Evolutionary conservation across 768 basidiomycete genomes (phyloP).

Genomic region (Mycena leptocephala): DNA sequence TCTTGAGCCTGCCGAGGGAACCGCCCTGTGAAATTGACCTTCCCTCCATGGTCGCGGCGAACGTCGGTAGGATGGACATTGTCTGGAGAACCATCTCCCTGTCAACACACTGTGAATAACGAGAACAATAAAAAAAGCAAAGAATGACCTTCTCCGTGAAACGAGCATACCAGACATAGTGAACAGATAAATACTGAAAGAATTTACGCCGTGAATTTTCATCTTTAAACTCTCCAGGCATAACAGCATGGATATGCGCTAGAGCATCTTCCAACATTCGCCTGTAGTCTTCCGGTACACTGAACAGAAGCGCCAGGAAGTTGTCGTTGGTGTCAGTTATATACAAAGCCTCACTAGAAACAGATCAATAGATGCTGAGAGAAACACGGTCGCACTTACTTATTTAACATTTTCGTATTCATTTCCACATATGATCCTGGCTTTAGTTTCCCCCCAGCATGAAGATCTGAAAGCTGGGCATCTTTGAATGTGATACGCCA

Average conservation of each 20-base stretch:
- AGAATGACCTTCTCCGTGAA: neutral
- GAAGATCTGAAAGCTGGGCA: neutral
- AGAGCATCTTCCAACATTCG: neutral
- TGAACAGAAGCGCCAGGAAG: neutral
- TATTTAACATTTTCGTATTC: too few relatives aligned
- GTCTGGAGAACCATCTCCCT: neutral
- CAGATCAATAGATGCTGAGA: too few relatives aligned
- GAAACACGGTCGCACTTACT: too few relatives aligned
- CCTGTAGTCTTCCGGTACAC: neutral
- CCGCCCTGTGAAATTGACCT: neutral
- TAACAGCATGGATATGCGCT: neutral
- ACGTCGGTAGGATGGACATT: neutral
- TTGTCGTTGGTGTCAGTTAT: neutral
- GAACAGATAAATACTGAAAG: neutral
- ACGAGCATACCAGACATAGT: conserved; percentile 8
- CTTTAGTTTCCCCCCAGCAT: neutral
- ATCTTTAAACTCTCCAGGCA: conserved; percentile 7
- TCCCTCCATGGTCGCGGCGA: neutral
- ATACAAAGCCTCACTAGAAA: too few relatives aligned
- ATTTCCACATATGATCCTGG: too few relatives aligned
- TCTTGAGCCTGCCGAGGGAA: neutral
- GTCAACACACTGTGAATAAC: neutral
- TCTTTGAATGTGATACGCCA: too few relatives aligned
- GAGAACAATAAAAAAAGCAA: neutral
- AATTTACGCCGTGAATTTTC: neutral